Conservation (phyloP, 495 filamentous ascomycete species). For the Patellaria atrata region DNA sequence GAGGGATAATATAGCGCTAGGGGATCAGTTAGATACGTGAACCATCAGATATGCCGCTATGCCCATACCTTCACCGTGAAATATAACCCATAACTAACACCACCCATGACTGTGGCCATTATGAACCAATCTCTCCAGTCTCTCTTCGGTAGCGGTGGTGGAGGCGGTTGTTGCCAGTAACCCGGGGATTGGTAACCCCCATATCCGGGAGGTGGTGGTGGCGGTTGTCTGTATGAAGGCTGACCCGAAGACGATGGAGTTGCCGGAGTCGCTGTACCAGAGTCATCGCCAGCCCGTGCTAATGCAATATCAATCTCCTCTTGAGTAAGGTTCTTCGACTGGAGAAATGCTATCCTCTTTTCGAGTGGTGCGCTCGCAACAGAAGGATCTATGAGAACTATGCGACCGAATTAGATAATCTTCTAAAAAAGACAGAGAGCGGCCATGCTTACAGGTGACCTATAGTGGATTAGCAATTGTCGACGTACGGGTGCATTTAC, state of each 20-base stretch:
- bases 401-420: slow-evolving; percentile 1
- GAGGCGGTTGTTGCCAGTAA: slow-evolving; percentile 58
- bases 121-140: slow-evolving; percentile 99
- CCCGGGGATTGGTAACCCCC: slow-evolving; percentile 41
- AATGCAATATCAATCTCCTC: slow-evolving; percentile 85
- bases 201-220: slow-evolving; percentile 50
- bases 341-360: slow-evolving; percentile 80
- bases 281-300: slow-evolving; percentile 49
- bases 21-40: slow-evolving; percentile 6
- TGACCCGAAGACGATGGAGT: slow-evolving; percentile 26
- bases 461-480: slow-evolving; percentile 26
- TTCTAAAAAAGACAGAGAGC: slow-evolving; percentile 5
- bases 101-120: slow-evolving; percentile 82
- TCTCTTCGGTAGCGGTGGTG: slow-evolving; percentile 53
- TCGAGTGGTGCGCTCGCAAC: slow-evolving; percentile 84
- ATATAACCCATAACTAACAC: slow-evolving; percentile 77
- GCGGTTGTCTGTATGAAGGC: slow-evolving; percentile 29
- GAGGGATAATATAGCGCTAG: slow-evolving; percentile 74
- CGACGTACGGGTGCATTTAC: slow-evolving; percentile 1
- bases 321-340: slow-evolving; percentile 92
- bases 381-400: slow-evolving; percentile 86
- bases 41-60: slow-evolving; percentile 4
- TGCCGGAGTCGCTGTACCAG: slow-evolving; percentile 29
- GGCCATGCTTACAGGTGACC: slow-evolving; percentile 35
- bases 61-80: slow-evolving; percentile 77